Evolutionary conservation across 179 eudicot genomes (phyloP).

Genomic region (Sideroxylon spinosum): DNA sequence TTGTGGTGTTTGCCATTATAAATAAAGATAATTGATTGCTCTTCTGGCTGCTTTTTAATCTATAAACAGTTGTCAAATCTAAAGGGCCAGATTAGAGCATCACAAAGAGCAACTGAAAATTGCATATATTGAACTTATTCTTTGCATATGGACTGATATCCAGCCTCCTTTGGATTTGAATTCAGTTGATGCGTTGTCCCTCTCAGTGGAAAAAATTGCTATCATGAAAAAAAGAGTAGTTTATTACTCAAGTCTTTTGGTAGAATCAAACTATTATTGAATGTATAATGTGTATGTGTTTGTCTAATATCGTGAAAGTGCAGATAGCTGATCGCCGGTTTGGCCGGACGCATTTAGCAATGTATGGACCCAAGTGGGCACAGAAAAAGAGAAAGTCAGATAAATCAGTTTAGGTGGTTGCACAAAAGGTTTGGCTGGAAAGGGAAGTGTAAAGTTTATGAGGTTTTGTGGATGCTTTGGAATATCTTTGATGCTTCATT

Average conservation of each 20-base stretch:
- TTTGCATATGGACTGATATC: not conserved
- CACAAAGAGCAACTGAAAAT: not conserved
- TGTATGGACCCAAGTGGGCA: constrained; percentile 94
- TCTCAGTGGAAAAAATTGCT: not conserved
- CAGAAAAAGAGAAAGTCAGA: constrained; percentile 52
- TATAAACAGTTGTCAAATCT: not conserved
- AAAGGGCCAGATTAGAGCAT: not conserved
- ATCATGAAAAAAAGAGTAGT: not conserved
- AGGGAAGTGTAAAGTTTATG: not conserved
- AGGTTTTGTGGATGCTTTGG: not conserved
- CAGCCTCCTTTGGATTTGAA: not conserved
- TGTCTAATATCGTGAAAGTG: constrained; percentile 20
- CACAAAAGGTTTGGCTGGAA: constrained; percentile 8
- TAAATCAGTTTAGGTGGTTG: constrained; percentile 10
- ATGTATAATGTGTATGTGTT: not conserved
- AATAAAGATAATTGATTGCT: not conserved
- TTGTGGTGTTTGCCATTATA: not conserved
- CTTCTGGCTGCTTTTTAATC: not conserved
- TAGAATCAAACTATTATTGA: not conserved
- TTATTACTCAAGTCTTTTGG: not conserved
- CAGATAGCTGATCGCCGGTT: constrained; percentile 86
- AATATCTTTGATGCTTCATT: not conserved
- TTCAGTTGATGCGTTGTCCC: not conserved
- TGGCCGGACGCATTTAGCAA: constrained; percentile 87
- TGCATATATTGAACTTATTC: not conserved